Conservation (phyloP, 768 basidiomycete genomes). For the Chalciporus sphaerocephalus region DNA sequence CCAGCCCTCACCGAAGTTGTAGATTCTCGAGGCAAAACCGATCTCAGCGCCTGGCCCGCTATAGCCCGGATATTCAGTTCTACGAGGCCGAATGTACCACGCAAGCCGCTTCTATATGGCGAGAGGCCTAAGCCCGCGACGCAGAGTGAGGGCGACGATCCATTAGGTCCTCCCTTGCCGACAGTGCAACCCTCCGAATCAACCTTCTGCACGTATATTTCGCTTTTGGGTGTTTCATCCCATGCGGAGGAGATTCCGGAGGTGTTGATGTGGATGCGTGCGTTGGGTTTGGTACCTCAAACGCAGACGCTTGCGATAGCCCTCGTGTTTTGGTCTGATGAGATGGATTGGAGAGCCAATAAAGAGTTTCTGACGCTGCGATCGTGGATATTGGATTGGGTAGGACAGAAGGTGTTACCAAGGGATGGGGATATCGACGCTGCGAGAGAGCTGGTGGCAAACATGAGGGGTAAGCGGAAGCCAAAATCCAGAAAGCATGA, state of each 20-base stretch:
- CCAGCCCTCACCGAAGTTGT: constrained; percentile 35
- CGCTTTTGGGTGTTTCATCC: constrained; percentile 50
- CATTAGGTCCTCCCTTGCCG: constrained; percentile 16
- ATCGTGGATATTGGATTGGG: constrained; percentile 56
- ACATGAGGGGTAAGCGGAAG: constrained; percentile 24
- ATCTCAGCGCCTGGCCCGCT: constrained; percentile 19
- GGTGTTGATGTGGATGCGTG: constrained; percentile 70
- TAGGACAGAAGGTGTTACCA: constrained; percentile 46
- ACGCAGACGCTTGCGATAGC: constrained; percentile 53
- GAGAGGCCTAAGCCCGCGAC: constrained; percentile 6
- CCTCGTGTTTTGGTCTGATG: constrained; percentile 69
- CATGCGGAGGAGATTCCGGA: constrained; percentile 59
- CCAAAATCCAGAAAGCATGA: constrained; percentile 13
- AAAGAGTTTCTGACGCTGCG: constrained; percentile 27
- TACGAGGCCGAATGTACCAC: background rate
- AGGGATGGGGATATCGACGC: constrained; percentile 35
- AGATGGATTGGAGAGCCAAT: constrained; percentile 24
- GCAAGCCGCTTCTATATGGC: background rate
- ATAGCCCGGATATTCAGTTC: constrained; percentile 13
- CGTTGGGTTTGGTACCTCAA: constrained; percentile 49
- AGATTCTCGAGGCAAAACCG: constrained; percentile 28
- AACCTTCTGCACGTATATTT: constrained; percentile 56
- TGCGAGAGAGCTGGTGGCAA: constrained; percentile 23
- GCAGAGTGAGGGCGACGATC: background rate
- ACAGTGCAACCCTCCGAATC: constrained; percentile 47